A percentile compares a stretch with the other conserved stretches of the same genome.
Evolutionary conservation across 805 yeast species (phyloP).

Genomic region (Kuraishia ogatae): DNA sequence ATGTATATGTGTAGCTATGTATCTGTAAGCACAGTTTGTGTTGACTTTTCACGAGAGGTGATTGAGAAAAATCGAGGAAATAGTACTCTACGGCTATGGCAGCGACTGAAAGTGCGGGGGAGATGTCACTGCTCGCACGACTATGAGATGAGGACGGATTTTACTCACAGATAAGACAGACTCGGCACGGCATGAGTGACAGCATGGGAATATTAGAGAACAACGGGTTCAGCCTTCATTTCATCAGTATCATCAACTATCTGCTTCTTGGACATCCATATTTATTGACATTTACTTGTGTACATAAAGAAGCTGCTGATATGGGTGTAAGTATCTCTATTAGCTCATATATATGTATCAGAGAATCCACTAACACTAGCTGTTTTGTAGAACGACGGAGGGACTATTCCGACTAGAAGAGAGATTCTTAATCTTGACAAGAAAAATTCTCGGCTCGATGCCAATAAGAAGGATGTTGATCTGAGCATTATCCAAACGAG

Average conservation of each 20-base stretch:
- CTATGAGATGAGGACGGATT: background rate
- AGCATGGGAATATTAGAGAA: too few relatives aligned
- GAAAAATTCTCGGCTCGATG: slow-evolving; percentile 8
- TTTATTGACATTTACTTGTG: background rate
- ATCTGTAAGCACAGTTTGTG: too few relatives aligned
- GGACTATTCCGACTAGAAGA: slow-evolving; percentile 52
- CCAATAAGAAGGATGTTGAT: slow-evolving; percentile 9
- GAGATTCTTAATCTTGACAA: slow-evolving; percentile 29
- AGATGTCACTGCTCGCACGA: background rate
- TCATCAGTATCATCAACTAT: too few relatives aligned
- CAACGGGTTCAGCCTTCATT: too few relatives aligned
- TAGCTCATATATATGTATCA: background rate
- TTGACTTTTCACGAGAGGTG: too few relatives aligned
- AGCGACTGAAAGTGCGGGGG: background rate
- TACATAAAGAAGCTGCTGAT: background rate
- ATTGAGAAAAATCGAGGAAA: too few relatives aligned
- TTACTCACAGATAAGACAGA: too few relatives aligned
- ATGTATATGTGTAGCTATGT: too few relatives aligned
- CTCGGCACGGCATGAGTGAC: too few relatives aligned
- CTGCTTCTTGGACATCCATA: too few relatives aligned
- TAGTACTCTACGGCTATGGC: background rate
- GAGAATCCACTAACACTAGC: slow-evolving; percentile 1
- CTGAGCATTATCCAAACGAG: slow-evolving; percentile 18
- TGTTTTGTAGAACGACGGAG: slow-evolving; percentile 57
- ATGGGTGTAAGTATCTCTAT: background rate